These are phyloP conservation scores for Pleurotus sapidus DNA, from an alignment of 768 basidiomycete genomes.

Conservation along the genomic window DNA sequence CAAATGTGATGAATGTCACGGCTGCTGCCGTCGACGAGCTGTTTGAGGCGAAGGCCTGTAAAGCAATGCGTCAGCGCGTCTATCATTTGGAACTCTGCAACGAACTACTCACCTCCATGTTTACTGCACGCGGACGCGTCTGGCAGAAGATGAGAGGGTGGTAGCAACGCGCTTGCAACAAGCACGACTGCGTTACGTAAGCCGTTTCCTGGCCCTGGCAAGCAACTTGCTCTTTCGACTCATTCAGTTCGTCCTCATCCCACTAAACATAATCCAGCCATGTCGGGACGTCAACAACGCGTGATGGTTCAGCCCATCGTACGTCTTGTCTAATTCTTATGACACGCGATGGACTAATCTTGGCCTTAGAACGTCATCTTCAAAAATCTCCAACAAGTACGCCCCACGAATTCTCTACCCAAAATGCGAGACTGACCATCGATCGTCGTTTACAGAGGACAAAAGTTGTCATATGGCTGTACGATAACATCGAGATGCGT, in stretches of 20 bases:
- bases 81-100: background rate
- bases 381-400: constrained; percentile 91
- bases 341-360: constrained; percentile 10
- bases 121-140: constrained; percentile 3
- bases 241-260: constrained; percentile 10
- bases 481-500: constrained; percentile 95
- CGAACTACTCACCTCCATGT: constrained; percentile 11
- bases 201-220: background rate
- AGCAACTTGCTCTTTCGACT: background rate
- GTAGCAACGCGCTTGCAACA: background rate
- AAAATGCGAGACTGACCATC: constrained; percentile 12
- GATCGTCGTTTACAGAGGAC: constrained; percentile 50
- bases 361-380: constrained; percentile 86
- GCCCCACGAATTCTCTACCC: constrained; percentile 7
- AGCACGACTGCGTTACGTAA: constrained; percentile 9
- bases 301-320: constrained; percentile 99
- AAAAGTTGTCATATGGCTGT: constrained; percentile 92
- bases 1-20: constrained; percentile 98
- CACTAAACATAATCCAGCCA: constrained; percentile 34
- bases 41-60: constrained; percentile 65
- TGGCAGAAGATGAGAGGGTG: background rate
- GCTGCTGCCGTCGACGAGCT: constrained; percentile 96
- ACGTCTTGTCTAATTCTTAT: constrained; percentile 28
- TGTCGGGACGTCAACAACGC: constrained; percentile 91
- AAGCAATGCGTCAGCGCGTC: background rate